These are phyloP conservation scores for Candida frijolesensis DNA, from an alignment of 1,139 yeast genomes.

Conservation along the genomic window DNA sequence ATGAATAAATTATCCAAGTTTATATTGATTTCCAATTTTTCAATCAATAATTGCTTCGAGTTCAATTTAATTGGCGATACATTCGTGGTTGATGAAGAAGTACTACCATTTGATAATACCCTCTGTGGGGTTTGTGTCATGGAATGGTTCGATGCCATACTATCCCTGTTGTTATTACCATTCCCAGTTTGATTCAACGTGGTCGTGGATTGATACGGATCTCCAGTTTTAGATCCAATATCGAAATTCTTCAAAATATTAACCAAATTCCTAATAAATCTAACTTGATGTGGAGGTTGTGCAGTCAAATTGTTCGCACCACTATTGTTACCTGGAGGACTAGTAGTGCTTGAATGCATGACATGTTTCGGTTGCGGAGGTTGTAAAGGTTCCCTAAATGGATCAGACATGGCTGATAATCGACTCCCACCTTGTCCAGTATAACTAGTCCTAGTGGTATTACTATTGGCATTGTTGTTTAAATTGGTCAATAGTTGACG, in stretches of 20 bases:
- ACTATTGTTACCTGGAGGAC: not conserved
- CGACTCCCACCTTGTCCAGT: not conserved
- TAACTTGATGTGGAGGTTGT: slow-evolving; percentile 35
- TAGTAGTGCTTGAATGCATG: slow-evolving; percentile 14
- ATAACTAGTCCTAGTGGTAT: no score
- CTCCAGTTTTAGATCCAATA: slow-evolving; percentile 27
- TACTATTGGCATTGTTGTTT: slow-evolving; percentile 1
- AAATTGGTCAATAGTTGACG: slow-evolving; percentile 11
- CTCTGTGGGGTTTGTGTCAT: slow-evolving; percentile 14
- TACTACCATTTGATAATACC: slow-evolving; percentile 8
- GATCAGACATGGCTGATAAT: slow-evolving; percentile 5
- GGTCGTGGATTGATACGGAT: slow-evolving; percentile 18
- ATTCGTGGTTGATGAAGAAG: slow-evolving; percentile 8
- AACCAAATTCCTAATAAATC: slow-evolving; percentile 38
- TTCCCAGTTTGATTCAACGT: slow-evolving; percentile 10
- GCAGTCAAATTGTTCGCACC: not conserved
- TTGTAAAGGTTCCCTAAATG: slow-evolving; percentile 9
- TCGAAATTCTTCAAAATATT: slow-evolving; percentile 45
- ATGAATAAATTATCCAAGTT: slow-evolving; percentile 43
- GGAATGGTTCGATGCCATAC: slow-evolving; percentile 11
- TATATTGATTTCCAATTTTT: slow-evolving; percentile 49
- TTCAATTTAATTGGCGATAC: slow-evolving; percentile 45
- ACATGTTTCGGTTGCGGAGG: slow-evolving; percentile 7
- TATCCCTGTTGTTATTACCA: slow-evolving; percentile 9
- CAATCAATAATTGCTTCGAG: slow-evolving; percentile 46